Evolutionary conservation across 1,139 yeast genomes (phyloP).

Genomic region (Blastobotrys apis): DNA sequence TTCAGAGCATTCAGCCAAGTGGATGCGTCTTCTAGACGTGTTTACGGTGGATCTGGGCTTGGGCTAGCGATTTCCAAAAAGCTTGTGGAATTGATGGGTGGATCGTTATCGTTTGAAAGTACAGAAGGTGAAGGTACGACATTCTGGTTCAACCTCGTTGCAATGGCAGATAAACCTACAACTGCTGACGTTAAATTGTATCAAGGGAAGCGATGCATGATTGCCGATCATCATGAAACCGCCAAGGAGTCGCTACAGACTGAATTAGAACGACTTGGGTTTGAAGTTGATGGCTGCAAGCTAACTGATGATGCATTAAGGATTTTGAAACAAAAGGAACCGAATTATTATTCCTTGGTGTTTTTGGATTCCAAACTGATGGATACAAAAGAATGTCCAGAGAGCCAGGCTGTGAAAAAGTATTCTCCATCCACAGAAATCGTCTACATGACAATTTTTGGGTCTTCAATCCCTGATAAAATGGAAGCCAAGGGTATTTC

Average conservation of each 20-base stretch:
- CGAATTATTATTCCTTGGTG: slow-evolving; percentile 24
- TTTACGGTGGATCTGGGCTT: slow-evolving; percentile 57
- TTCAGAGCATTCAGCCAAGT: slow-evolving; percentile 60
- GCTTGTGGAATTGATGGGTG: slow-evolving; percentile 57
- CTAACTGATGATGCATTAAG: slow-evolving; percentile 20
- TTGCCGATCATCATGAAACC: slow-evolving; percentile 38
- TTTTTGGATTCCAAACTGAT: slow-evolving; percentile 28
- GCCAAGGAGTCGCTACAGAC: slow-evolving; percentile 39
- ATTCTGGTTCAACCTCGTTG: slow-evolving; percentile 44
- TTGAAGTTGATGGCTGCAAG: slow-evolving; percentile 33
- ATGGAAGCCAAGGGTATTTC: slow-evolving; percentile 27
- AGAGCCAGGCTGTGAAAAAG: slow-evolving; percentile 19
- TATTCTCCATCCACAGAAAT: slow-evolving; percentile 24
- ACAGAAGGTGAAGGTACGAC: slow-evolving; percentile 51
- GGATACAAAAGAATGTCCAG: slow-evolving; percentile 20
- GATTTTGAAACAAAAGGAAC: slow-evolving; percentile 17
- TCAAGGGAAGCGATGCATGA: slow-evolving; percentile 33
- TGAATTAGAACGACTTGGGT: slow-evolving; percentile 36
- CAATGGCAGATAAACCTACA: slow-evolving; percentile 27
- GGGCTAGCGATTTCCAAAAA: slow-evolving; percentile 58
- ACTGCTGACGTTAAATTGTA: slow-evolving; percentile 28
- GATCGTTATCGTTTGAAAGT: slow-evolving; percentile 49
- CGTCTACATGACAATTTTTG: slow-evolving; percentile 29
- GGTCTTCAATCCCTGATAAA: slow-evolving; percentile 26
- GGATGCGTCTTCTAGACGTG: slow-evolving; percentile 55